Percentiles rank a stretch among this genome's conserved stretches.
Conservation (phyloP, 306 rosid species). For the Mimosa bimucronata region DNA sequence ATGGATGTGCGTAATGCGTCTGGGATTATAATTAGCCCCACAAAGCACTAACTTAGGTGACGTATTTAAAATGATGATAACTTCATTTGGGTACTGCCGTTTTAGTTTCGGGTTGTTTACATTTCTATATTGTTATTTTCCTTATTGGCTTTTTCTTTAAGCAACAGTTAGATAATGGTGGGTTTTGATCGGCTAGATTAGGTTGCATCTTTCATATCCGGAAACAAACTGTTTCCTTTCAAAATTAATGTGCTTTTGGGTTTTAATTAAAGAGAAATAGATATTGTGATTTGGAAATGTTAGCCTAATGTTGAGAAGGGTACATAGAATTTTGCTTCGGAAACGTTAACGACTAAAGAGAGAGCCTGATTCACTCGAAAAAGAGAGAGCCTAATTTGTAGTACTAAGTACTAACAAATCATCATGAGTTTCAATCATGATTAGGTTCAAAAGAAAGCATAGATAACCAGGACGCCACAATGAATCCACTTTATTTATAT, state of each 20-base stretch:
- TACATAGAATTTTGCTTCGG: conserved; percentile 5
- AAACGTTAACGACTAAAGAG: background rate
- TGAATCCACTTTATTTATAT: background rate
- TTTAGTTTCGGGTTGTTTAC: background rate
- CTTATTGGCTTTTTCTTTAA: background rate
- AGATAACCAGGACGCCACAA: background rate
- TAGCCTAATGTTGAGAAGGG: background rate
- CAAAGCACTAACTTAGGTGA: background rate
- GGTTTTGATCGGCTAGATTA: background rate
- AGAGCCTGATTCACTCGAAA: conserved; percentile 20
- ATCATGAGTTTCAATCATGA: conserved; percentile 12
- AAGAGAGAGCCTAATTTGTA: conserved; percentile 9
- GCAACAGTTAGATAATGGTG: background rate
- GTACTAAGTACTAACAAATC: background rate
- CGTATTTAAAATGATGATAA: conserved; percentile 19
- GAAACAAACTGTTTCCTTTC: background rate
- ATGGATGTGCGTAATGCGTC: conserved; percentile 4
- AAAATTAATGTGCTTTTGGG: background rate
- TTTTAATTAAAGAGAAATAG: background rate
- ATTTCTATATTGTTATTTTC: background rate
- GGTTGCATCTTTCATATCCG: background rate
- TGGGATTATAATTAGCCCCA: background rate
- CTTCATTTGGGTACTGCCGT: background rate
- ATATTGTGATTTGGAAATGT: background rate
- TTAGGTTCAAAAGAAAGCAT: conserved; percentile 15